Conservation (phyloP, 1,139 yeast genomes). For the Pneumocystis sp. region DNA sequence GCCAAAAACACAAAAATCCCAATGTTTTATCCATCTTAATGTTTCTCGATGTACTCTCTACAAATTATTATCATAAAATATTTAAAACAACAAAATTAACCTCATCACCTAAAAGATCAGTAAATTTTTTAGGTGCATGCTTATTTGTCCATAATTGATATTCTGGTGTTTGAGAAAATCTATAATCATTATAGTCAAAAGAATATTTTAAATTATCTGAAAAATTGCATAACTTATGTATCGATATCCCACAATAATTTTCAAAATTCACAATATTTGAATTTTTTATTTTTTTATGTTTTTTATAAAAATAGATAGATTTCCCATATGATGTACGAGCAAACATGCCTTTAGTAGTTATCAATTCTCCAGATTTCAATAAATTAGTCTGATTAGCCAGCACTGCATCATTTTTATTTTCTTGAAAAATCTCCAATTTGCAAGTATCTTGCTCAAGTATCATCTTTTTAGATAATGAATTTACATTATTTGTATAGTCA, state of each 20-base stretch:
- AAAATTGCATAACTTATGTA: not conserved
- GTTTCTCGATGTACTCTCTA: conserved; percentile 47
- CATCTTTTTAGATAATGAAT: not conserved
- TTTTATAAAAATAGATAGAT: not conserved
- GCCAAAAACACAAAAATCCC: conserved; percentile 59
- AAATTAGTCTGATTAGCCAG: not conserved
- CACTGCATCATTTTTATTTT: not conserved
- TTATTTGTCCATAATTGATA: conserved; percentile 45
- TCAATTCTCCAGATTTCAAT: not conserved
- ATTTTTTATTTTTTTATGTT: not conserved
- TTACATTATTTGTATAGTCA: not conserved
- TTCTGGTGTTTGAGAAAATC: not conserved
- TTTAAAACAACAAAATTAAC: not conserved
- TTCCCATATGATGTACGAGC: not conserved
- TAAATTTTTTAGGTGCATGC: conserved; percentile 59
- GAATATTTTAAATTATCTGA: not conserved
- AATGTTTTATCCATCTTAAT: conserved; percentile 64
- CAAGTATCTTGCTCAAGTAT: not conserved
- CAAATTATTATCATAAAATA: not conserved
- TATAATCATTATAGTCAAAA: not conserved
- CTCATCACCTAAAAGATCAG: conserved; percentile 73
- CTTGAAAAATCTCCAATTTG: not conserved
- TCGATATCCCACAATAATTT: not conserved
- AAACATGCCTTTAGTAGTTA: not conserved
- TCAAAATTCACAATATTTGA: not conserved